These are phyloP conservation scores for Pinus taeda DNA, from an alignment of 75 land plant species.

Conservation along the genomic window DNA sequence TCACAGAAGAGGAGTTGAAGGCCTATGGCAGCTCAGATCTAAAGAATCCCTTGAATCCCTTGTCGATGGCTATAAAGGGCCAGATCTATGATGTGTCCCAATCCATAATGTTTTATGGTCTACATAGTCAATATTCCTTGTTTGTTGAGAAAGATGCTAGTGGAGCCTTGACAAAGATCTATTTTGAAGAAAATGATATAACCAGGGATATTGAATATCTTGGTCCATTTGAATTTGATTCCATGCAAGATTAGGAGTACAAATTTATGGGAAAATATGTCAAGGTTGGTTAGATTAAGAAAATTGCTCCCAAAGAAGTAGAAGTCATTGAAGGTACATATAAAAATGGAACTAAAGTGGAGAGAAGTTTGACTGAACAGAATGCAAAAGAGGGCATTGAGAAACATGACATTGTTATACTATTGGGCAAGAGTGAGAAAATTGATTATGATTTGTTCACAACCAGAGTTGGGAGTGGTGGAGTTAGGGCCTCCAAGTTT, in stretches of 20 bases:
- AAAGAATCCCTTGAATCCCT: conserved; percentile 80
- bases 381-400: neutral
- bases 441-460: no score
- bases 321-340: neutral
- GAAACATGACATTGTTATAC: neutral
- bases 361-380: neutral
- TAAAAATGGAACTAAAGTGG: conserved; percentile 16
- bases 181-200: conserved; percentile 82
- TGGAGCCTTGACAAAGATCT: conserved; percentile 92
- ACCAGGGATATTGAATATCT: conserved; percentile 80
- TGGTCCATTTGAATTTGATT: conserved; percentile 79
- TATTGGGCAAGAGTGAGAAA: no score
- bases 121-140: conserved; percentile 84
- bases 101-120: conserved; percentile 93
- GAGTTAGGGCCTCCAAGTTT: no score
- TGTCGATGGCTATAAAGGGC: conserved; percentile 93
- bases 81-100: conserved; percentile 94
- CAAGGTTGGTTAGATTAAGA: conserved; percentile 71
- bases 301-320: conserved; percentile 15
- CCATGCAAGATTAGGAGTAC: conserved; percentile 88
- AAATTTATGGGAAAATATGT: conserved; percentile 88
- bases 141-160: conserved; percentile 93
- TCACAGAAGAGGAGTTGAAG: conserved; percentile 72
- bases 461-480: no score
- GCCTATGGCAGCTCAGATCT: conserved; percentile 77